Base-by-base conservation (phyloP, 2,329 filamentous ascomycete genomes). In the Fusarium pseudocircinatum region DNA sequence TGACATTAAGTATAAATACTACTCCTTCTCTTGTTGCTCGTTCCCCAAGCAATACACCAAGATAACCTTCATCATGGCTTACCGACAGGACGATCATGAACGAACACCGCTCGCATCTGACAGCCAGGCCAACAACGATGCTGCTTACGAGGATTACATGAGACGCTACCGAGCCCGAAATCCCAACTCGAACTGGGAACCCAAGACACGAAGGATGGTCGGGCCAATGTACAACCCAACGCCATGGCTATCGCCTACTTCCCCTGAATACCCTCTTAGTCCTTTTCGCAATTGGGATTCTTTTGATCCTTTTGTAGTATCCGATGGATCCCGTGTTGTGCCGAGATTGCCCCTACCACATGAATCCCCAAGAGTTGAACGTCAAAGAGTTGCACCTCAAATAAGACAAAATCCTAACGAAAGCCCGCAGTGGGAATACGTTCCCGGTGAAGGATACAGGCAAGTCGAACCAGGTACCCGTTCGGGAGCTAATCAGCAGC, bases 281-380 rank as follows among this genome's bases (percentile, higher is more conserved):
- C 28, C 22, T 32, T 7, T 18, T 18, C n/a, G 30, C 8, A 16
- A 34, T 10, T 20, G n/a, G 16, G 7, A 22, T 7, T 24, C 26
- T 10, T 9, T 36, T 52, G 32, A 36, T 26, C 49, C 32, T 36
- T 15, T 4, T 20, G 30, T 36, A 22, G 12, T 52, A 26, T 26
- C 18, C 24, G n/a, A 22, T 26, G 14, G 49, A 36, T 2, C 22
- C 9, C 49, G 18, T 12, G 9, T 36, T 26, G 9, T 7, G n/a
- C n/a, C 18, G 4, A 22, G 18, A 10, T 8, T 4, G 4, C 12
- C 4, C 18, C 18, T 8, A 8, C n/a, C n/a, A 15, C 16, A 11
- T 2, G 16, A 12, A 15, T 20, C 9, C 6, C n/a, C 13, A 20
- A 26, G 16, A 34, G 30, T 24, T 18, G 47, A 34, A 34, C 30